A percentile compares a stretch with the other conserved stretches of the same genome.
Conservation (phyloP, 2,329 filamentous ascomycete species). For the Ceratocystis huliohia region DNA sequence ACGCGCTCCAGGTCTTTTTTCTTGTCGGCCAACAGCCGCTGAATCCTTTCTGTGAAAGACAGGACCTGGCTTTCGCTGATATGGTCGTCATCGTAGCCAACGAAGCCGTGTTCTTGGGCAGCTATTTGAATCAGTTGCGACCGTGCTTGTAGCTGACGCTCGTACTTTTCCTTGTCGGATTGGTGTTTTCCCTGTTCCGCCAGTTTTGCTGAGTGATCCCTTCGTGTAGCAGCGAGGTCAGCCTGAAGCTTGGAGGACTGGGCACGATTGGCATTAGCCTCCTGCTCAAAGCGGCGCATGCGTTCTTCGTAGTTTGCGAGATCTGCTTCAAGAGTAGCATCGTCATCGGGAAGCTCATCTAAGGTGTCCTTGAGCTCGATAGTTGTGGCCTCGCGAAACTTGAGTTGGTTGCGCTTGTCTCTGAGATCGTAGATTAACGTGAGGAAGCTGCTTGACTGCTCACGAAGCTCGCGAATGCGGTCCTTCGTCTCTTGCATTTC, state of each 20-base stretch:
- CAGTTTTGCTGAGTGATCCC: conserved; percentile 39
- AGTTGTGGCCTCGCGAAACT: conserved; percentile 57
- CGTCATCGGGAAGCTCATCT: conserved; percentile 64
- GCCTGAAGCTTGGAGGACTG: conserved; percentile 54
- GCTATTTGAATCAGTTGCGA: conserved; percentile 64
- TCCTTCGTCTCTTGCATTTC: conserved; percentile 49
- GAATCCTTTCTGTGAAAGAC: conserved; percentile 65
- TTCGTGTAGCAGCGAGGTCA: conserved; percentile 35
- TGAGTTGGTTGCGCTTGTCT: conserved; percentile 62
- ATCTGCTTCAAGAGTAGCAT: conserved; percentile 58
- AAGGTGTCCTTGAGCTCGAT: conserved; percentile 58
- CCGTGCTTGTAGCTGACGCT: conserved; percentile 62
- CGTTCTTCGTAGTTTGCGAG: conserved; percentile 67
- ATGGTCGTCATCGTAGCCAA: conserved; percentile 70
- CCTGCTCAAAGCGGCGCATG: conserved; percentile 50
- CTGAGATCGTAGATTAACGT: conserved; percentile 62
- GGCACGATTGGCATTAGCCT: conserved; percentile 49
- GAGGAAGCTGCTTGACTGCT: conserved; percentile 60
- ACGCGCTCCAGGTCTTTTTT: conserved; percentile 63
- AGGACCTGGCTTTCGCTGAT: conserved; percentile 55
- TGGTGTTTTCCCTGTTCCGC: conserved; percentile 64
- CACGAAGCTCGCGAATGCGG: conserved; percentile 53
- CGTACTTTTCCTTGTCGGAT: conserved; percentile 77
- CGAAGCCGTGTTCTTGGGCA: conserved; percentile 63
- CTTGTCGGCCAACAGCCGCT: conserved; percentile 64